Evolutionary conservation across 768 basidiomycete species (phyloP).

Genomic region (Pulveroboletus sp.): DNA sequence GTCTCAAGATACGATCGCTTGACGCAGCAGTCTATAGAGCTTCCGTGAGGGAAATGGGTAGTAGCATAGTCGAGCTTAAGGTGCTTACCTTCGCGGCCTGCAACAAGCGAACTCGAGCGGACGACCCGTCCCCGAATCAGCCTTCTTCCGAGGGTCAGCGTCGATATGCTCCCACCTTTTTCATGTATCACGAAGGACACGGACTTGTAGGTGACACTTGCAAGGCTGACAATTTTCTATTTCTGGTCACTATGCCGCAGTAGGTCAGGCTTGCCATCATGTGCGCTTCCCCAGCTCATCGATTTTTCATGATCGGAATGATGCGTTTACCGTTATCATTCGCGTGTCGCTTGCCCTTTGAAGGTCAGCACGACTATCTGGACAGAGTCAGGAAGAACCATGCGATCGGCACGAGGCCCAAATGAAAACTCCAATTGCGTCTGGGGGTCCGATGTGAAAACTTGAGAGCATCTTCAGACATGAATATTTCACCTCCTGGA

Average conservation of each 20-base stretch:
- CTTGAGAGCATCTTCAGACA: not conserved
- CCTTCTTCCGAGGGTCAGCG: not conserved
- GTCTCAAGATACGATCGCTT: not conserved
- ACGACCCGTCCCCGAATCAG: not conserved
- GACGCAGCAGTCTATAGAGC: too few relatives aligned
- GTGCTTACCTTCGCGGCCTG: not conserved
- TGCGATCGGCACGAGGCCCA: not conserved
- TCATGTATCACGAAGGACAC: not conserved
- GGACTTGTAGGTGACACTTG: too few relatives aligned
- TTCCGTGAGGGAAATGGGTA: not conserved
- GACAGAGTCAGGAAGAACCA: not conserved
- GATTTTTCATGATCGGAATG: not conserved
- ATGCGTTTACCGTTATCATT: not conserved
- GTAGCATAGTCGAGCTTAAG: not conserved
- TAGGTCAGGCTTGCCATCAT: not conserved
- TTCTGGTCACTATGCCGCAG: not conserved
- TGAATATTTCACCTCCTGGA: too few relatives aligned
- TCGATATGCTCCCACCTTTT: not conserved
- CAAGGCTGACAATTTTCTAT: not conserved
- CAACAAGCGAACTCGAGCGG: not conserved
- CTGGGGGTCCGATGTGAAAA: not conserved
- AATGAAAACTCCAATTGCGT: not conserved
- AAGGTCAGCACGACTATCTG: not conserved
- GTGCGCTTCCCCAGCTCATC: too few relatives aligned
- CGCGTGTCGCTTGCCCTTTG: not conserved